Percentiles rank a stretch among this genome's conserved stretches.
Conservation (phyloP, 192 early-diverging fungal genomes). For the Paraglomus occultum region DNA sequence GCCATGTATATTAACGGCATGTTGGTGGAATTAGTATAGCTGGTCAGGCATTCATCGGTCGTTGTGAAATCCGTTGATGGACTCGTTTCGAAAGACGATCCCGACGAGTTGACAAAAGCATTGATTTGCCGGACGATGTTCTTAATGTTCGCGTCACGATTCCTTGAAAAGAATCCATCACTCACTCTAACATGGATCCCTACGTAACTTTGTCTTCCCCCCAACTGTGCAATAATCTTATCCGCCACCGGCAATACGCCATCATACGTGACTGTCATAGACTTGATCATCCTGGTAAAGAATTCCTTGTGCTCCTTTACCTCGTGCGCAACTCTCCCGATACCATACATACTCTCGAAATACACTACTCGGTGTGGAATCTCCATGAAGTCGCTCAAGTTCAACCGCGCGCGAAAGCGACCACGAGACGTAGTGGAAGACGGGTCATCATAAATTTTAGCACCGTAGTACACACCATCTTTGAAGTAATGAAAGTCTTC, state of each 20-base stretch:
- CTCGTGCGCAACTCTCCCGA: constrained; percentile 40
- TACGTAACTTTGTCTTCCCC: constrained; percentile 32
- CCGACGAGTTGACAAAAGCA: background rate
- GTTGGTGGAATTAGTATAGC: constrained; percentile 25
- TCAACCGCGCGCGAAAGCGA: constrained; percentile 32
- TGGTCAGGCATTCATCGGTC: constrained; percentile 17
- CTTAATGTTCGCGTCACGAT: background rate
- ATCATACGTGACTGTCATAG: constrained; percentile 35
- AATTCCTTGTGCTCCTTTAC: constrained; percentile 30
- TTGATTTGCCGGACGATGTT: background rate
- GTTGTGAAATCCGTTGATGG: background rate
- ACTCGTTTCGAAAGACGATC: too few species aligned
- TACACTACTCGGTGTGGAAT: constrained; percentile 44
- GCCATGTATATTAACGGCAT: constrained; percentile 52
- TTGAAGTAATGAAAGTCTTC: constrained; percentile 38
- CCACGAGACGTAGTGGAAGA: constrained; percentile 19
- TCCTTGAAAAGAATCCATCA: constrained; percentile 32
- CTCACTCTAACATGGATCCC: constrained; percentile 36
- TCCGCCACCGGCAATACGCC: constrained; percentile 39
- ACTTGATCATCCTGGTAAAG: constrained; percentile 31
- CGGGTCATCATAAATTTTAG: constrained; percentile 45
- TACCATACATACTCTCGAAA: constrained; percentile 49
- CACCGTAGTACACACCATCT: constrained; percentile 42
- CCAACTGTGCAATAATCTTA: constrained; percentile 41
- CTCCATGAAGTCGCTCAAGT: constrained; percentile 37